Evolutionary conservation across 2,329 filamentous ascomycete species (phyloP).

Genomic region (Phoma sp.): DNA sequence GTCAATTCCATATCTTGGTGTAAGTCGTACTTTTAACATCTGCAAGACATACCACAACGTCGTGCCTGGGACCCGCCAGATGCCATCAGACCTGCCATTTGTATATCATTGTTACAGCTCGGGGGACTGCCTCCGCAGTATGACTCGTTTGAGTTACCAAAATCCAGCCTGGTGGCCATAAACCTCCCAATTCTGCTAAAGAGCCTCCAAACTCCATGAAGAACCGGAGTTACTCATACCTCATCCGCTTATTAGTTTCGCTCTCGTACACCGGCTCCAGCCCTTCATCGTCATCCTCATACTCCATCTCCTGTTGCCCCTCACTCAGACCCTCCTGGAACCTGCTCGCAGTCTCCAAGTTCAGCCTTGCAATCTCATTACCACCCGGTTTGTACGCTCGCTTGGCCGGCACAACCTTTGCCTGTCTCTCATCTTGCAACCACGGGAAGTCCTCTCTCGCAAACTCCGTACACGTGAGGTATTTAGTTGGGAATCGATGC

Average conservation of each 20-base stretch:
- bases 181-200: no score
- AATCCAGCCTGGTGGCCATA: background rate
- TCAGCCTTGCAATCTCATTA: constrained; percentile 38
- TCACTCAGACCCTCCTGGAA: constrained; percentile 16
- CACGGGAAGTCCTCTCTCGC: constrained; percentile 53
- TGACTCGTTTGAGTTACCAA: background rate
- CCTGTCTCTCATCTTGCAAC: constrained; percentile 25
- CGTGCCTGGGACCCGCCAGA: no score
- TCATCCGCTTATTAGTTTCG: constrained; percentile 4
- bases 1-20: constrained; percentile 4
- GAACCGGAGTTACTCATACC: constrained; percentile 20
- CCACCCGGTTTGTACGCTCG: constrained; percentile 32
- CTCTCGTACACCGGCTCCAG: background rate
- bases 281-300: constrained; percentile 18
- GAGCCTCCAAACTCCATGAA: no score
- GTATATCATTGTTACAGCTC: no score
- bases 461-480: constrained; percentile 56
- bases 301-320: constrained; percentile 16
- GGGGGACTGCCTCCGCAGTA: background rate
- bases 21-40: constrained; percentile 3
- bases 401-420: constrained; percentile 18
- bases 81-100: no score
- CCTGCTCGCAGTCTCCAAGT: constrained; percentile 28
- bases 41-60: background rate
- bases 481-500: constrained; percentile 46